Base-by-base conservation (phyloP, 345 rosid species). In the Raphanus raphanistrum region DNA sequence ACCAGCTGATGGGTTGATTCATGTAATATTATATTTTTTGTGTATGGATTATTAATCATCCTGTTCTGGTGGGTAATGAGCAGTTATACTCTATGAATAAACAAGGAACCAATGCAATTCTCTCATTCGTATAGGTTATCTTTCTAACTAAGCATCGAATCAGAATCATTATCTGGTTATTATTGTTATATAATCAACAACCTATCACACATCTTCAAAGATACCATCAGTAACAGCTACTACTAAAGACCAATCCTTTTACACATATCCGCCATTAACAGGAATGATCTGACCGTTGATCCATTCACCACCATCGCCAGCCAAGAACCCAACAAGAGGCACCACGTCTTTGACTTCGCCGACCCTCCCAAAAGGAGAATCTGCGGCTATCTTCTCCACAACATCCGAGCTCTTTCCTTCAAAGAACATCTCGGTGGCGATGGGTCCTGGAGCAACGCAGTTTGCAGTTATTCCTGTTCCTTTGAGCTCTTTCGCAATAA, bases 401-500 rank as follows among this genome's bases (percentile, higher is more conserved):
- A 70, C 5, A 75, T 84, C 86, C 3, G 83, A 50, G 10, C 17
- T 79, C 73, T 70, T 86, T 1, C 86, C 89, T 0, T 75, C 73
- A 2, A 17, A 81, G 75, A 84, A 86, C 85, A 84, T 70, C 1
- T 86, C 87, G 0, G 84, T 84, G 15, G 86, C 89, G 5, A 83
- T 77, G 2, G 85, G 85, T 38, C 89, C 85, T 1, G 89, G 89
- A 41, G 89, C 84, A 25, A 86, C 86, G 1, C 87, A 83, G 63
- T 84, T 84, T 12, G 87, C 86, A 13, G 87, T 83, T 43, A 84
- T 86, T 8, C 87, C 76, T 5, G 84, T 81, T 5, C 87, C 89
- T 67, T 83, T 86, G 1, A 86, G 86, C 73, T 84, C 87, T 78
- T 86, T 84, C 2, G 87, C 87, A 16, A 86, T 75, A 17, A 86